These are phyloP conservation scores for Dendrocalamus latiflorus DNA, from an alignment of 202 grass and related monocot species.

Conservation along the genomic window DNA sequence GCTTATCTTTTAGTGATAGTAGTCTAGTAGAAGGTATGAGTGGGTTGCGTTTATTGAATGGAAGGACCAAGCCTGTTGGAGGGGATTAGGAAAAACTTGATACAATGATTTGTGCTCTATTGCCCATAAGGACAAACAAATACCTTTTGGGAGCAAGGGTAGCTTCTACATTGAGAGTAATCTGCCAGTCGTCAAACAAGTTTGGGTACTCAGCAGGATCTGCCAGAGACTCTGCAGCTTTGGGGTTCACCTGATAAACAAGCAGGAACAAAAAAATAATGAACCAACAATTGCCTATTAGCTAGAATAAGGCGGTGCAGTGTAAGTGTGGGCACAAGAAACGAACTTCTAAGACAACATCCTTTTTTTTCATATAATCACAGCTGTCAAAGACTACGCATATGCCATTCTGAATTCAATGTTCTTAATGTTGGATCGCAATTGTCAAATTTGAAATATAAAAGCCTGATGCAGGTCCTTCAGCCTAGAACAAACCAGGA, in stretches of 20 bases:
- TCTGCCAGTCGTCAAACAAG: conserved; percentile 76
- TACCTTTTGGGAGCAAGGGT: conserved; percentile 47
- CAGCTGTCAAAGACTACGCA: not conserved
- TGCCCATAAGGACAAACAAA: not conserved
- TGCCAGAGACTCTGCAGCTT: conserved; percentile 80
- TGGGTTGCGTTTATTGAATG: not conserved
- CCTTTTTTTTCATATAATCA: not conserved
- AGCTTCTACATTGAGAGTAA: conserved; percentile 68
- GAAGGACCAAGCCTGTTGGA: not conserved
- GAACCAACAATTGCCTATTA: not conserved
- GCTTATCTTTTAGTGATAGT: not conserved
- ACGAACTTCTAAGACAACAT: not conserved
- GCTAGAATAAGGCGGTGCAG: not conserved
- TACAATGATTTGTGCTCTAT: not conserved
- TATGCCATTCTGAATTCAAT: not conserved
- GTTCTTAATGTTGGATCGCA: not conserved
- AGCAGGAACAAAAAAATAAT: not conserved
- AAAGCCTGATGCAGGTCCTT: not conserved
- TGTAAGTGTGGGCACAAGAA: not conserved
- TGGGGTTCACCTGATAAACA: conserved; percentile 61
- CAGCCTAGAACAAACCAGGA: not conserved
- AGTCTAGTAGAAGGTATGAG: not conserved
- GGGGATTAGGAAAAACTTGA: not conserved
- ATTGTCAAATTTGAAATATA: not conserved
- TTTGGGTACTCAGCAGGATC: conserved; percentile 79